These are phyloP conservation scores for Cryptomeria japonica DNA, from an alignment of 75 land plant species.

Conservation along the genomic window DNA sequence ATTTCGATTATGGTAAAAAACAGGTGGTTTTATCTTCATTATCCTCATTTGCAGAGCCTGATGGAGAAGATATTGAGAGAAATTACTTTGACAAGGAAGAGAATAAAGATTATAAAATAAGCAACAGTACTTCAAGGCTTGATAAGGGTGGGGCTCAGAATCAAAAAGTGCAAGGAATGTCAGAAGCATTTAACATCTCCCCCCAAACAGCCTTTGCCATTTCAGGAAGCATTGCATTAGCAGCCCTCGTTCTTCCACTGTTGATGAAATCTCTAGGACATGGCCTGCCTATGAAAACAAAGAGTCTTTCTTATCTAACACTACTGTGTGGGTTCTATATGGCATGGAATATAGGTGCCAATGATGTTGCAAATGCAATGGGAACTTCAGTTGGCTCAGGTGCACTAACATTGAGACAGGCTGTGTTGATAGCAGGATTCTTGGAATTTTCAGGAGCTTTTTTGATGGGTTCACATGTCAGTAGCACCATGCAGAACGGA, in stretches of 20 bases:
- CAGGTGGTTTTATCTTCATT: background rate
- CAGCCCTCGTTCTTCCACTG: slow-evolving; percentile 65
- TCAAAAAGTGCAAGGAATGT: slow-evolving; percentile 59
- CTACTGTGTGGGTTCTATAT: slow-evolving; percentile 91
- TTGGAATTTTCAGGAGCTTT: slow-evolving; percentile 93
- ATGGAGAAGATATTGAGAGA: slow-evolving; percentile 4
- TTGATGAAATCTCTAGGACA: slow-evolving; percentile 57
- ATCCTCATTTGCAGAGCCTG: slow-evolving; percentile 22
- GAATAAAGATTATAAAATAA: background rate
- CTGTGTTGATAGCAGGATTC: slow-evolving; percentile 82
- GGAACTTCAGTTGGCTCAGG: slow-evolving; percentile 99
- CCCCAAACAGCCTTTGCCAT: slow-evolving; percentile 71
- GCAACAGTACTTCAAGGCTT: background rate
- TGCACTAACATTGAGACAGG: slow-evolving; percentile 84
- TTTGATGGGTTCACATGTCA: slow-evolving; percentile 91
- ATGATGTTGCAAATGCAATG: slow-evolving; percentile 99
- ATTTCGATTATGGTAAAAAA: background rate
- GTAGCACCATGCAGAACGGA: slow-evolving; percentile 97
- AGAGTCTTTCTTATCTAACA: slow-evolving; percentile 63
- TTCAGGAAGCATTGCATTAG: slow-evolving; percentile 57
- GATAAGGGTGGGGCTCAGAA: slow-evolving; percentile 1
- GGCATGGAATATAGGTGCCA: slow-evolving; percentile 99
- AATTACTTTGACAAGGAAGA: slow-evolving; percentile 10
- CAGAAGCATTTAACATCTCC: slow-evolving; percentile 87
- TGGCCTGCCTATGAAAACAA: slow-evolving; percentile 49